A percentile compares a stretch with the other conserved stretches of the same genome.
Evolutionary conservation across 169 alveolate genomes (phyloP).

Genomic region (Babesia bigemina): DNA sequence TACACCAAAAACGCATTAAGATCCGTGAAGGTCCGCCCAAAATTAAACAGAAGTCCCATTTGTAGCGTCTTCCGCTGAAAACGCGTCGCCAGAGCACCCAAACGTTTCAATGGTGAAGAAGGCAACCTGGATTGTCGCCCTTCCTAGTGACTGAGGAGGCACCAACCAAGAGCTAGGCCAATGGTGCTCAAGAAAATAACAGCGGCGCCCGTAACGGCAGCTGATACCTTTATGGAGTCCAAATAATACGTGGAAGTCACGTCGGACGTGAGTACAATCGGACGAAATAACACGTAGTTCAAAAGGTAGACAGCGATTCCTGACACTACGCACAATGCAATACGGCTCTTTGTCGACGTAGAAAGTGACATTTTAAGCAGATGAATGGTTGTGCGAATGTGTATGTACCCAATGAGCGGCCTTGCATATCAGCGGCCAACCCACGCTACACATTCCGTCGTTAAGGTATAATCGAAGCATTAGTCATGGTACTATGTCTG

Average conservation of each 20-base stretch:
- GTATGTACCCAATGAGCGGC: neutral
- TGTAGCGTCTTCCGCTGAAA: neutral
- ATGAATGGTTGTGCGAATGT: neutral
- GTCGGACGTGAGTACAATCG: slow-evolving; percentile 55
- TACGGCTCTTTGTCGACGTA: slow-evolving; percentile 10
- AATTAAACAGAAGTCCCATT: slow-evolving; percentile 8
- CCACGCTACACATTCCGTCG: neutral
- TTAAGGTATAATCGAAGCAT: neutral
- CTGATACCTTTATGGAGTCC: slow-evolving; percentile 58
- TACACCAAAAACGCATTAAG: slow-evolving; percentile 15
- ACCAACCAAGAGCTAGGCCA: slow-evolving; percentile 12
- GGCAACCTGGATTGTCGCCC: no score
- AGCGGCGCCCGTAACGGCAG: slow-evolving; percentile 12
- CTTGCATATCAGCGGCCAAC: neutral
- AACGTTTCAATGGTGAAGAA: no score
- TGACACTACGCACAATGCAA: neutral
- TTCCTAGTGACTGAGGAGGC: slow-evolving; percentile 12
- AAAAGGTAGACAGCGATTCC: slow-evolving; percentile 4
- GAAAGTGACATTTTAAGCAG: slow-evolving; percentile 32
- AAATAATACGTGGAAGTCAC: slow-evolving; percentile 57
- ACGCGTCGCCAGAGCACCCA: no score
- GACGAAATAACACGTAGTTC: slow-evolving; percentile 45
- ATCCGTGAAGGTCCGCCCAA: slow-evolving; percentile 11
- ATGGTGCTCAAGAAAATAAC: neutral
- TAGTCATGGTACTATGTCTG: neutral